Evolutionary conservation across 169 alveolate species (phyloP).

Genomic region (Besnoitia besnoiti): DNA sequence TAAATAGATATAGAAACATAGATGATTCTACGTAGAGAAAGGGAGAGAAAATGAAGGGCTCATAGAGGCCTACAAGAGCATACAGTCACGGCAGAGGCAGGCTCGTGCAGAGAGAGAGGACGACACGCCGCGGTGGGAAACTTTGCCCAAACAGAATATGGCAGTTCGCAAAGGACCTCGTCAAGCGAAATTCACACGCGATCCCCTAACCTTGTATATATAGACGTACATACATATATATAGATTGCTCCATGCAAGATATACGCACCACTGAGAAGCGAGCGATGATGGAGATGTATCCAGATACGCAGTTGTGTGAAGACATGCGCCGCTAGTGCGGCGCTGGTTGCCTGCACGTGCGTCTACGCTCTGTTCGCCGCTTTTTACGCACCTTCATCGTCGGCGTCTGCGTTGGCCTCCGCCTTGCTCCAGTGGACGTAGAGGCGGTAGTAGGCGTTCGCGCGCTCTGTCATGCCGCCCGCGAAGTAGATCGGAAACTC

Average conservation of each 20-base stretch:
- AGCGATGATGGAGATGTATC: no score
- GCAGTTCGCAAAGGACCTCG: no score
- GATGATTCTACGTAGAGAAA: not conserved
- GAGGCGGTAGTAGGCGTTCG: slow-evolving; percentile 93
- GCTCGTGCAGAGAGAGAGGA: no score
- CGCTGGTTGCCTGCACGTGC: not conserved
- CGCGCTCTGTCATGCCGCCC: slow-evolving; percentile 97
- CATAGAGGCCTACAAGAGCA: no score
- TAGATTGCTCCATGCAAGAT: not conserved
- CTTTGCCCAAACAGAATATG: no score
- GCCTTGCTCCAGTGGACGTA: slow-evolving; percentile 81
- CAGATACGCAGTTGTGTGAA: not conserved
- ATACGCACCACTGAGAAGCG: no score
- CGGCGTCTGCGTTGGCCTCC: not conserved
- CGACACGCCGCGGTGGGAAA: no score
- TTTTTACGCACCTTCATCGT: not conserved
- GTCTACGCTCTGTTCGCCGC: not conserved
- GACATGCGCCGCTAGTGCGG: not conserved
- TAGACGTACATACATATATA: not conserved
- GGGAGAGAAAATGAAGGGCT: no score
- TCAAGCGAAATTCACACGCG: no score
- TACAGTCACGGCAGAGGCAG: no score
- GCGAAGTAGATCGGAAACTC: slow-evolving; percentile 95
- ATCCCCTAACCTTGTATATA: no score
- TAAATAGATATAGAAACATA: not conserved